Percentiles rank a stretch among this genome's conserved stretches.
These are phyloP conservation scores for Polyporus tsugae DNA, from an alignment of 1,284 basidiomycete genomes.

Conservation along the genomic window DNA sequence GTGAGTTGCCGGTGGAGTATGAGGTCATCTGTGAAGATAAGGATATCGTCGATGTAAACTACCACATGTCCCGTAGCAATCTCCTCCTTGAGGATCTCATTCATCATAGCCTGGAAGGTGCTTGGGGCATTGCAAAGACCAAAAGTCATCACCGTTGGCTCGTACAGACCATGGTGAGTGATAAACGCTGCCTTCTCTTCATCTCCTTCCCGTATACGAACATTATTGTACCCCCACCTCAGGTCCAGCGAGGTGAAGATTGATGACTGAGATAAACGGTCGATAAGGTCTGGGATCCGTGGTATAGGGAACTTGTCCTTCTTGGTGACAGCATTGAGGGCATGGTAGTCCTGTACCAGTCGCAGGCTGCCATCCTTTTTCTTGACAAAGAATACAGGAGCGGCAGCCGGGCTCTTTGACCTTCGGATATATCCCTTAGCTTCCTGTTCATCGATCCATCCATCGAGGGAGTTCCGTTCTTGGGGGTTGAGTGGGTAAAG, in stretches of 20 bases:
- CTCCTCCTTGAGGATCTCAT: constrained; percentile 12
- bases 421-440: constrained; percentile 7
- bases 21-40: constrained; percentile 15
- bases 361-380: constrained; percentile 46
- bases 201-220: constrained; percentile 22
- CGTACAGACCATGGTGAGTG: constrained; percentile 34
- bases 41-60: constrained; percentile 20
- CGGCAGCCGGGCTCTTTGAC: constrained; percentile 30
- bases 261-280: constrained; percentile 6
- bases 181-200: constrained; percentile 26
- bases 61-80: constrained; percentile 11
- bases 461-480: constrained; percentile 30
- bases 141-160: constrained; percentile 42
- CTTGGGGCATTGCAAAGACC: constrained; percentile 43
- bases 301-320: constrained; percentile 30
- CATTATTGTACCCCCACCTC: constrained; percentile 22
- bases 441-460: constrained; percentile 15
- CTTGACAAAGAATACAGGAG: constrained; percentile 48
- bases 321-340: constrained; percentile 36
- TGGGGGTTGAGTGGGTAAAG: constrained; percentile 37
- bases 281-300: constrained; percentile 9
- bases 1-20: constrained; percentile 30
- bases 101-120: constrained; percentile 34
- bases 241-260: constrained; percentile 19
- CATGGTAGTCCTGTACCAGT: constrained; percentile 38